Evolutionary conservation across 805 yeast species (phyloP).

Genomic region (Starmerella powellii): DNA sequence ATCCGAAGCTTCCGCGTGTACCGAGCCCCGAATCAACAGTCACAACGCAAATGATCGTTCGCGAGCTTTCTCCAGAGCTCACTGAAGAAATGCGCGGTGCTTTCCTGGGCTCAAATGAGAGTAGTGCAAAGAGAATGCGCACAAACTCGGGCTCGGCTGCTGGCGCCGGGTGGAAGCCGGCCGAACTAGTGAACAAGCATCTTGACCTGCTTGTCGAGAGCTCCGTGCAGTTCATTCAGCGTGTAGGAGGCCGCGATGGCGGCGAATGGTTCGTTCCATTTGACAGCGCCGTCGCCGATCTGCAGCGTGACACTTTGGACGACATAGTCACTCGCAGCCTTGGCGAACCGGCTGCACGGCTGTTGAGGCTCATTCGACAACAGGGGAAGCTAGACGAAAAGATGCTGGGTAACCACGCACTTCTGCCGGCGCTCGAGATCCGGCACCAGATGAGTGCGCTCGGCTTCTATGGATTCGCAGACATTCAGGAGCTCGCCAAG

Average conservation of each 20-base stretch:
- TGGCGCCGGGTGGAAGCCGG: conserved; percentile 2
- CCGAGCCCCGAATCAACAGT: conserved; percentile 23
- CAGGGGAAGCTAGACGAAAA: conserved; percentile 75
- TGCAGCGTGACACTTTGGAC: conserved; percentile 29
- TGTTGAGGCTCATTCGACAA: conserved; percentile 63
- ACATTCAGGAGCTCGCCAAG: conserved; percentile 87
- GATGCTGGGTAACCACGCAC: conserved; percentile 56
- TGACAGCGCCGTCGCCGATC: conserved; percentile 22
- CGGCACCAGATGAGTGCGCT: conserved; percentile 58
- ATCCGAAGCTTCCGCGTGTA: conserved; percentile 22
- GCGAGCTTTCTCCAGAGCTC: conserved; percentile 5
- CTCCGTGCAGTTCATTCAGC: conserved; percentile 45
- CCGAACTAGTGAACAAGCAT: conserved; percentile 45
- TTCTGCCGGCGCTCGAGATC: conserved; percentile 66
- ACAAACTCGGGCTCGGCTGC: conserved; percentile 24
- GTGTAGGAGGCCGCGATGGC: conserved; percentile 42
- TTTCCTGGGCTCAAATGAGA: conserved; percentile 6
- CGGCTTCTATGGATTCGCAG: conserved; percentile 58
- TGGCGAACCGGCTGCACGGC: conserved; percentile 48
- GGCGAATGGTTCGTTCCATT: conserved; percentile 36
- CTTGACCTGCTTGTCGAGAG: conserved; percentile 50
- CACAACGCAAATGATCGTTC: conserved; percentile 17
- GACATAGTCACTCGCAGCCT: conserved; percentile 27
- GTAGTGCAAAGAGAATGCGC: conserved; percentile 16
- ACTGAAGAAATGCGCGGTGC: conserved; percentile 11